A percentile compares a stretch with the other conserved stretches of the same genome.
phyloP scores from a whole-genome alignment of 2,329 filamentous ascomycete species.

The Hypoxylon sp. region DNA sequence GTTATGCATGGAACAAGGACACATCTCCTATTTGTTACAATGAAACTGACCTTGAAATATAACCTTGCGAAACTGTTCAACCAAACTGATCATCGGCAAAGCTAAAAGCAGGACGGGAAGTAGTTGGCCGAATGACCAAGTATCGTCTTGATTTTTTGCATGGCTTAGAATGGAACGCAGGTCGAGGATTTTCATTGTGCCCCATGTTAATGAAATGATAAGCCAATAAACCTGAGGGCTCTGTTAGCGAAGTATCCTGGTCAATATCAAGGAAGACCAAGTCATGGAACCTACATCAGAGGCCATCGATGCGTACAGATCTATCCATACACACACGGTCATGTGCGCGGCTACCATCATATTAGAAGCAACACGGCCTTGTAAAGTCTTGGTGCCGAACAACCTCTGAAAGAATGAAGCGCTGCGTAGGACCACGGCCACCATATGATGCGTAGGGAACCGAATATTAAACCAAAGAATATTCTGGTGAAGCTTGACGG shows the following conservation, averaged over 20 bases:
- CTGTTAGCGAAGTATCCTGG: not conserved
- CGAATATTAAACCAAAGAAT: not conserved
- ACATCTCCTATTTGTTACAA: not conserved
- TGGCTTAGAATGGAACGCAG: not conserved
- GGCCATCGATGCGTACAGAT: conserved; percentile 1
- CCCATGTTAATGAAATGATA: conserved; percentile 8
- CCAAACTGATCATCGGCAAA: not conserved
- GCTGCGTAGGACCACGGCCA: not conserved
- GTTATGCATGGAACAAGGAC: not conserved
- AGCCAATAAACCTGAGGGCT: not conserved
- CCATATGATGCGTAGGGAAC: not conserved
- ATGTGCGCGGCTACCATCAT: conserved; percentile 3
- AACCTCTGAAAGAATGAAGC: not conserved
- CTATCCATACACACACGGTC: conserved; percentile 8
- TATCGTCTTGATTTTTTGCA: not conserved
- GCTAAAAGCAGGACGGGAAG: conserved; percentile 3
- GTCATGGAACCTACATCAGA: not conserved
- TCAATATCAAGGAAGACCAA: not conserved
- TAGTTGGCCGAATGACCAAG: conserved; percentile 12
- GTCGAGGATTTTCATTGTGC: conserved; percentile 3
- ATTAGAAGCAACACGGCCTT: conserved; percentile 9
- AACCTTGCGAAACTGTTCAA: conserved; percentile 4
- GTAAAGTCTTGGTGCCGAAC: not conserved
- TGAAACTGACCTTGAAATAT: not conserved
- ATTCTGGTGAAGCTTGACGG: not conserved